Conservation (phyloP, 2,329 filamentous ascomycete species). For the Purpureocillium lavendulum region DNA sequence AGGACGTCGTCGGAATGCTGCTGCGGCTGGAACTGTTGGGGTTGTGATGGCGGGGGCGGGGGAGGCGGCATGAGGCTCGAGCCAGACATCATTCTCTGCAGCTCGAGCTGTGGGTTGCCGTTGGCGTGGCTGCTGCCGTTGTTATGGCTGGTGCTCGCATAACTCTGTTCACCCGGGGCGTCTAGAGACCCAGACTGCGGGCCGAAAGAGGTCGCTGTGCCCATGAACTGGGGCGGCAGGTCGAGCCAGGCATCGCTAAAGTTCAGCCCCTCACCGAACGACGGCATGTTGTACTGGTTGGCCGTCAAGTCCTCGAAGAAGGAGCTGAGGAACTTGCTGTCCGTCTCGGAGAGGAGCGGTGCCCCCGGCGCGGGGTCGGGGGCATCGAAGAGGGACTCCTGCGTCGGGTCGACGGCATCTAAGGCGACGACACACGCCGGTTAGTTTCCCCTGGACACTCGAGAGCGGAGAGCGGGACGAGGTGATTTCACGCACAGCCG, state of each 20-base stretch:
- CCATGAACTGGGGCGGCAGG: constrained; percentile 57
- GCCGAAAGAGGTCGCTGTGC: constrained; percentile 55
- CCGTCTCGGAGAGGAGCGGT: constrained; percentile 55
- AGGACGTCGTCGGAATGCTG: constrained; percentile 44
- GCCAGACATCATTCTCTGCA: constrained; percentile 10
- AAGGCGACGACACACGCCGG: constrained; percentile 12
- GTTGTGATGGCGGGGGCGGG: constrained; percentile 20
- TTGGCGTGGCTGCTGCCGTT: neutral
- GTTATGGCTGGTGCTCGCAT: neutral
- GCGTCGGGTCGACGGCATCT: constrained; percentile 37
- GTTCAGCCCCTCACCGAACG: constrained; percentile 42
- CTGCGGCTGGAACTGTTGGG: constrained; percentile 9
- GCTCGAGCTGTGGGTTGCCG: constrained; percentile 7
- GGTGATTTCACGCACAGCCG: constrained; percentile 49
- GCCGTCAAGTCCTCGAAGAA: constrained; percentile 49
- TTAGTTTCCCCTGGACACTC: constrained; percentile 14
- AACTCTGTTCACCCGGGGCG: constrained; percentile 8
- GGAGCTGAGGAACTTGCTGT: constrained; percentile 47
- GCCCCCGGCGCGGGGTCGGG: constrained; percentile 57
- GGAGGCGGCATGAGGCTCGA: constrained; percentile 27
- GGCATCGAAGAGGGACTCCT: constrained; percentile 41
- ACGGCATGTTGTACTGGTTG: constrained; percentile 38
- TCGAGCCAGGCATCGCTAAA: constrained; percentile 46
- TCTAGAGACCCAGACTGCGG: constrained; percentile 31
- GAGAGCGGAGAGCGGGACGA: constrained; percentile 4